Percentiles rank a stretch among this genome's conserved stretches.
phyloP scores from a whole-genome alignment of 1,139 yeast genomes.

The Yamadazyma mexicana region DNA sequence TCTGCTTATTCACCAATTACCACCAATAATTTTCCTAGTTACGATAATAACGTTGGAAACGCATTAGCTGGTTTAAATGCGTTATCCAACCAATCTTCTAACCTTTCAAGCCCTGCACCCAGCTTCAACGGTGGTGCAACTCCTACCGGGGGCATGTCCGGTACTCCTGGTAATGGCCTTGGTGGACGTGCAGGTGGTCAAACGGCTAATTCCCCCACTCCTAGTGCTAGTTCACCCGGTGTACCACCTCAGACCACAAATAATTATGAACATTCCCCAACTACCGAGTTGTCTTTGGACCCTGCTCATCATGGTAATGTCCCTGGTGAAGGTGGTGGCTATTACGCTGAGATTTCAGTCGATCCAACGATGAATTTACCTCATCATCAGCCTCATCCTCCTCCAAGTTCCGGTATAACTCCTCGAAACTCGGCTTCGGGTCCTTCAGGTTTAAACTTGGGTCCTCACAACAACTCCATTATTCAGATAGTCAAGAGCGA shows the following conservation, averaged over 20 bases:
- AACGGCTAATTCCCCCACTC: conserved; percentile 25
- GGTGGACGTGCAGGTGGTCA: conserved; percentile 9
- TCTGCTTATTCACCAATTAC: conserved; percentile 39
- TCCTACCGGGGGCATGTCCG: conserved; percentile 1
- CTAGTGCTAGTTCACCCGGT: conserved; percentile 24
- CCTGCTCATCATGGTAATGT: conserved; percentile 35
- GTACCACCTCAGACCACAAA: conserved; percentile 21
- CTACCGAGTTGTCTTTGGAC: conserved; percentile 30
- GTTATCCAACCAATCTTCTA: conserved; percentile 38
- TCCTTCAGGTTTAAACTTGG: conserved; percentile 6
- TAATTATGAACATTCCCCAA: conserved; percentile 32
- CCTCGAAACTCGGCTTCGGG: conserved; percentile 37
- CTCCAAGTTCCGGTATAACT: conserved; percentile 29
- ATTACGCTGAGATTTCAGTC: conserved; percentile 46
- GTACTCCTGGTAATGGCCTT: conserved; percentile 21
- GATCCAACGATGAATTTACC: conserved; percentile 53
- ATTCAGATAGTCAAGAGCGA: conserved; percentile 46
- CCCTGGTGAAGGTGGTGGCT: conserved; percentile 42
- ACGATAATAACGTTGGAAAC: conserved; percentile 42
- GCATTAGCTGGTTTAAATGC: conserved; percentile 52
- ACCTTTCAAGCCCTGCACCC: conserved; percentile 32
- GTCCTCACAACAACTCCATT: conserved; percentile 39
- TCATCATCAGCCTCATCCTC: conserved; percentile 44
- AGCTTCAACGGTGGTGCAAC: conserved; percentile 11
- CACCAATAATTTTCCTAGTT: conserved; percentile 42